A percentile compares a stretch with the other conserved stretches of the same genome.
phyloP scores from a whole-genome alignment of 495 filamentous ascomycete species.

The Daldinia childiae region DNA sequence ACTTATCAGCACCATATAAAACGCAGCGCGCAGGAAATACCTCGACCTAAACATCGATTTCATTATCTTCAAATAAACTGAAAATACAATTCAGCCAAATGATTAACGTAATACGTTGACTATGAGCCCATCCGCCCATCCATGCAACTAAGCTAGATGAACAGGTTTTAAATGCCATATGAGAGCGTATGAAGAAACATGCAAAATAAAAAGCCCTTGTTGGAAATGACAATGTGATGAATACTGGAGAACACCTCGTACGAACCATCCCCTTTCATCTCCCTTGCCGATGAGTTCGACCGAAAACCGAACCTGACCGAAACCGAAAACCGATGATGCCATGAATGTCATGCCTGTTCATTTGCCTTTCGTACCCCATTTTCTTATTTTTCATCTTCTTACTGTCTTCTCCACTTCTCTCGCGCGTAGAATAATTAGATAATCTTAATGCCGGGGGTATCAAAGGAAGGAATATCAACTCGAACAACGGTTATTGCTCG shows the following conservation, averaged over 20 bases:
- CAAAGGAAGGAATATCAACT: conserved; percentile 38
- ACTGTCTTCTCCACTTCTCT: conserved; percentile 13
- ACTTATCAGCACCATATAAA: neutral
- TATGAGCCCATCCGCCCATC: neutral
- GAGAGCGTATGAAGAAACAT: neutral
- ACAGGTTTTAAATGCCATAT: neutral
- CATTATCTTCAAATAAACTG: neutral
- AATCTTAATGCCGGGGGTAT: conserved; percentile 37
- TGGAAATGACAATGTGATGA: neutral
- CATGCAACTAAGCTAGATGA: neutral
- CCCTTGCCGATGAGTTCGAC: neutral
- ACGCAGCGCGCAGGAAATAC: neutral
- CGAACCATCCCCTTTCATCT: neutral
- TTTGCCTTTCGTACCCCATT: conserved; percentile 17
- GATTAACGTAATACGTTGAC: neutral
- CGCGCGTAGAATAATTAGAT: conserved; percentile 19
- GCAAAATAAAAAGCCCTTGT: neutral
- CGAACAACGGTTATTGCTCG: conserved; percentile 36
- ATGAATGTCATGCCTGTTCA: conserved; percentile 31
- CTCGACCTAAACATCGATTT: neutral
- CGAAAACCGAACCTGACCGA: conserved; percentile 1
- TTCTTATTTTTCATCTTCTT: neutral
- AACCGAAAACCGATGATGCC: conserved; percentile 25
- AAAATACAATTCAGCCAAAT: neutral
- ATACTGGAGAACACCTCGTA: conserved; percentile 9